Evolutionary conservation across 805 yeast species (phyloP), one percentile per base, ranked within the genome.

Genomic region (Wickerhamomyces ciferrii): DNA sequence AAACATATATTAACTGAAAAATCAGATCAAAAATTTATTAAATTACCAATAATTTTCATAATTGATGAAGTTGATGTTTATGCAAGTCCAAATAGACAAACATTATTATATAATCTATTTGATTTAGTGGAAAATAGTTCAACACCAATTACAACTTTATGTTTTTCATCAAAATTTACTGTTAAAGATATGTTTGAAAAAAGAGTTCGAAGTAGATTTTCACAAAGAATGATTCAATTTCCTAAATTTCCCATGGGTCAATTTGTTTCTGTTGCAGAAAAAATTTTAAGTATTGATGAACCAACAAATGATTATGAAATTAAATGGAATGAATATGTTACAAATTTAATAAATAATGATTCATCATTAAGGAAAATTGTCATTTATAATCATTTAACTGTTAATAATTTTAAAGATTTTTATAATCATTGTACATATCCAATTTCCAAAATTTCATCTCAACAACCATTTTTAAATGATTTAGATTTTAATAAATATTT

Each of bases 1-100:
- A 68, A 68, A 17, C 59, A 62, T 21, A 51, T 55, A 5, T 45
- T 51, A 20, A 52, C 46, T 38, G 59, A 52, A 10, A 48, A 53
- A 21, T 54, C 59, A 15, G 68, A 65, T 41, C 49, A 58, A n/a
- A 15, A 35, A 51, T 55, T 18, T 53, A 48, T 50, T 17, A 52
- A 53, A 46, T 46, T 54, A 21, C 79, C 96, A 0, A 76, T 94
- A 4, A 67, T 94, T 0, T 83, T 94, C 55, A 66, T 89, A 2
- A 78, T 94, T 47, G 98, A 94, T 47, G 96, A 91, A 56, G 78
- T 92, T 47, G 97, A 94, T 45, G 70, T 74, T 35, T 94, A 84
- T 66, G 83, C 96, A 0, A 69, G 71, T 13, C 82, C 78, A 46
- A 72, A 76, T 14, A 83, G 87, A 52, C 99, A 94, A 62, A 86